phyloP scores from a whole-genome alignment of 2,329 filamentous ascomycete genomes.

The Daldinia sp. region DNA sequence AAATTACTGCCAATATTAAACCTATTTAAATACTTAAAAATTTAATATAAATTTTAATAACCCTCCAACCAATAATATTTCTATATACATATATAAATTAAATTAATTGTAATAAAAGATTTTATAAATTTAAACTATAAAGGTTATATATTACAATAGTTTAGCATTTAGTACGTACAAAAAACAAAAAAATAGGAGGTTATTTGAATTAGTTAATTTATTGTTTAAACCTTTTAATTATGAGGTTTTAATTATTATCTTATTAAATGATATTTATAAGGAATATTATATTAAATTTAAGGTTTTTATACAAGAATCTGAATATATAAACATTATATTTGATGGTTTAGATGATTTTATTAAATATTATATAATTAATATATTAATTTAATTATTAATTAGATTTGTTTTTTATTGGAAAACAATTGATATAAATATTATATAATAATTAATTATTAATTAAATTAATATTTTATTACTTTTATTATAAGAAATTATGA shows the following conservation, averaged over 20 bases:
- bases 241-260: not conserved
- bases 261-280: not conserved
- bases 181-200: no score
- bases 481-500: not conserved
- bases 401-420: not conserved
- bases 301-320: not conserved
- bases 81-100: no score
- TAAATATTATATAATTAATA: not conserved
- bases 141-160: no score
- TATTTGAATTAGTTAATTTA: no score
- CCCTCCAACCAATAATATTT: no score
- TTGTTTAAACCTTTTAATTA: no score
- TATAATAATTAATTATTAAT: not conserved
- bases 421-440: not conserved
- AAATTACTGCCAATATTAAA: no score
- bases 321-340: not conserved
- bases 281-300: not conserved
- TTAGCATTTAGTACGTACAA: no score
- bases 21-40: no score
- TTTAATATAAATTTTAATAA: no score
- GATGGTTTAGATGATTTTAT: not conserved
- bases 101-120: no score
- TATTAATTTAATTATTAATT: not conserved
- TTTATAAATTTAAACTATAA: no score
- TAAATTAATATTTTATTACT: not conserved